Percentiles rank a stretch among this genome's conserved stretches.
Evolutionary conservation across 2,329 filamentous ascomycete genomes (phyloP).

Genomic region (Colletotrichum neosansevieriae): DNA sequence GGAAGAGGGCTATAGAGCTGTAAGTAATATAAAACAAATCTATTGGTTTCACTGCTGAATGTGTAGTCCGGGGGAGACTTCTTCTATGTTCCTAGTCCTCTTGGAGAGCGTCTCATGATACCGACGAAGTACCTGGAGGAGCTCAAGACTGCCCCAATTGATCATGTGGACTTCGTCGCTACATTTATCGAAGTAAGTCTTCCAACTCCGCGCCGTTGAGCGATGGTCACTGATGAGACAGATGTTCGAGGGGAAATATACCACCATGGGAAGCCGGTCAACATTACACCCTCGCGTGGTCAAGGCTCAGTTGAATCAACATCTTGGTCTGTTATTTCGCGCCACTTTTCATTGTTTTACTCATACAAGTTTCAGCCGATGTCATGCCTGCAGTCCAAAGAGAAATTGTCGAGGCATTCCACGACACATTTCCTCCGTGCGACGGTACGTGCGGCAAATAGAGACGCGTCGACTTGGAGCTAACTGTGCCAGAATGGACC

Average conservation of each 20-base stretch:
- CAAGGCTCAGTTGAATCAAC: conserved; percentile 44
- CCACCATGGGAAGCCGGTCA: conserved; percentile 46
- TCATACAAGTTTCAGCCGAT: not conserved
- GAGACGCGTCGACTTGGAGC: conserved; percentile 3
- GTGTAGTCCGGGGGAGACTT: not conserved
- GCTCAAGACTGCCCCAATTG: conserved; percentile 44
- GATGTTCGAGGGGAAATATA: conserved; percentile 51
- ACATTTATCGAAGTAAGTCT: conserved; percentile 42
- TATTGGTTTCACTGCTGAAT: not conserved
- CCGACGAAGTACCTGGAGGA: conserved; percentile 46
- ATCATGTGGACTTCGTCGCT: conserved; percentile 46
- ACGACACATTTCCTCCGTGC: conserved; percentile 3
- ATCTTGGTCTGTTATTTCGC: not conserved
- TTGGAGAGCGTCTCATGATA: conserved; percentile 47
- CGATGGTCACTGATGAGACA: not conserved
- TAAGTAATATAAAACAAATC: not conserved
- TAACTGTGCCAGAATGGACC: conserved; percentile 42
- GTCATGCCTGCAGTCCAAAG: conserved; percentile 5
- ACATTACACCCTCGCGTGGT: conserved; percentile 46
- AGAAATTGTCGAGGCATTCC: conserved; percentile 5
- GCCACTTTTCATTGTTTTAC: not conserved
- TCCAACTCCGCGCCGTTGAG: too few relatives aligned
- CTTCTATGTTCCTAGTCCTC: conserved; percentile 45
- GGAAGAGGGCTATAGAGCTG: conserved; percentile 2
- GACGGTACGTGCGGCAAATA: not conserved